Evolutionary conservation across 129 eudicot species (phyloP), one percentile per base, ranked within the genome.

Genomic region (Flaveria robusta): DNA sequence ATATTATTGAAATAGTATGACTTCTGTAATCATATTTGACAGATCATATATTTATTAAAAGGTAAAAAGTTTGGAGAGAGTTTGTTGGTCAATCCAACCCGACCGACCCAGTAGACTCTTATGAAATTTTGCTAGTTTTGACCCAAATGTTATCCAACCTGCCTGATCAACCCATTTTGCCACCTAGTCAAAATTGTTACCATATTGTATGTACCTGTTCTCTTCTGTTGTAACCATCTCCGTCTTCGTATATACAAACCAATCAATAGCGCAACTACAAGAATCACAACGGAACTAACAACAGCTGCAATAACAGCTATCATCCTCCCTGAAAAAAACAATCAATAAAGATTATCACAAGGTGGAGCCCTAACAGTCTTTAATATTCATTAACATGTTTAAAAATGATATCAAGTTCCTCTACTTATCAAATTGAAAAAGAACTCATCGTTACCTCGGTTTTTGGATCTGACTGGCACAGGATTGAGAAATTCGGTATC

Each of bases 401-500:
- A 63, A 71, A 18, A 49, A 49, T 63, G 29, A 24, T 68, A 58
- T 69, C 68, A 56, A 55, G 22, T 24, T 42, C 46, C 51, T 68
- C n/a, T 20, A 49, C n/a, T n/a, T n/a, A 64, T 63, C 55, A 50
- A 37, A 31, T 70, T 60, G 60, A 70, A 47, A 46, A 47, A 54
- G 18, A 68, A 72, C 31, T 45, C 67, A 16, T 64, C 19, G 0
- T 39, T 74, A 92, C 96, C 94, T 82, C 81, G 81, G 43, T 87
- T 86, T 56, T 23, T 77, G 62, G 90, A 78, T 68, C 76, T 75
- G 63, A 74, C 39, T 12, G 88, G 82, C 26, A 27, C 74, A 3
- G 92, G 80, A 85, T 89, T 92, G 76, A 92, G 88, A 77, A 92
- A 92, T 74, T 89, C 26, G 1, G 68, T 81, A 75, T 87, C 91